Percentiles rank a stretch among this genome's conserved stretches.
These are phyloP conservation scores for Corymbia maculata DNA, from an alignment of 345 rosid species.

Conservation along the genomic window DNA sequence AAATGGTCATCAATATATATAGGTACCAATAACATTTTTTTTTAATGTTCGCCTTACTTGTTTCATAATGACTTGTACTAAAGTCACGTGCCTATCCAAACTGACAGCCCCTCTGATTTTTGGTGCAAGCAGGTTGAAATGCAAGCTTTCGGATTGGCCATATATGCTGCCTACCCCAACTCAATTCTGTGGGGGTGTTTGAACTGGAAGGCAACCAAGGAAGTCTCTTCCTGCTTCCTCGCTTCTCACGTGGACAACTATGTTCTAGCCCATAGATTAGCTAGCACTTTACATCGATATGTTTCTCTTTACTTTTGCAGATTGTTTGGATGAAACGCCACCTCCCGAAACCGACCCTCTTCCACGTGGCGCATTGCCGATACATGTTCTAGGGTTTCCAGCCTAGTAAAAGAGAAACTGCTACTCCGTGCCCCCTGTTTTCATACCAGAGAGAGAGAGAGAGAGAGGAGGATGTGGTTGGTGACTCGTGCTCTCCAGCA, in stretches of 20 bases:
- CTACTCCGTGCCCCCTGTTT: neutral
- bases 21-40: neutral
- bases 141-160: neutral
- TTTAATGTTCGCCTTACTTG: neutral
- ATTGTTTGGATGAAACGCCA: neutral
- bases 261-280: neutral
- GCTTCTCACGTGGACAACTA: neutral
- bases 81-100: neutral
- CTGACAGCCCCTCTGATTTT: neutral
- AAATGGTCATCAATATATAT: neutral
- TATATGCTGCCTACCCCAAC: neutral
- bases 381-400: neutral
- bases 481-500: neutral
- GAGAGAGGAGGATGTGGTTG: neutral
- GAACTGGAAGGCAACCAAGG: neutral
- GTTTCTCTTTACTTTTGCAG: neutral
- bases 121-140: neutral
- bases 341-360: neutral
- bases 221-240: neutral
- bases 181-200: neutral
- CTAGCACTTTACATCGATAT: neutral
- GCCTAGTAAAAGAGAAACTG: neutral
- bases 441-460: neutral
- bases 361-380: neutral
- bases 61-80: neutral